Evolutionary conservation across 2,329 filamentous ascomycete genomes (phyloP).

Genomic region (Ophiosphaerella narmari): DNA sequence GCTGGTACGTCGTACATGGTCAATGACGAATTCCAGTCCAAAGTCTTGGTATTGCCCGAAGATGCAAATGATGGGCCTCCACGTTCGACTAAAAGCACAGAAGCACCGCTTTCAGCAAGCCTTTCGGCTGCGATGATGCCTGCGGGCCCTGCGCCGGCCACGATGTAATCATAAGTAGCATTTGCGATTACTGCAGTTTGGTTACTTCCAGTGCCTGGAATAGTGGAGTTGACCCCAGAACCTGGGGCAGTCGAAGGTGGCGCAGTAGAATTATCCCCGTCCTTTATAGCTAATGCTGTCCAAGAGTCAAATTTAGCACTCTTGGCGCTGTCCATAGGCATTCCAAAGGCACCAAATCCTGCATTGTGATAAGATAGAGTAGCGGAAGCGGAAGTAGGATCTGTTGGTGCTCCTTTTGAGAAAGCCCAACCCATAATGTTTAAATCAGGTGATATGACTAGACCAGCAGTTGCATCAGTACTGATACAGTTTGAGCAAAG

Average conservation of each 20-base stretch:
- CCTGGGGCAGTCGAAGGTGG: conserved; percentile 15
- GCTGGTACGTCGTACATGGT: conserved; percentile 47
- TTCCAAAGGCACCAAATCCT: conserved; percentile 41
- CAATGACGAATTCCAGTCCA: conserved; percentile 42
- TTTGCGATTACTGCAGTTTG: conserved; percentile 43
- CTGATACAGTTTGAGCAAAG: conserved; percentile 52
- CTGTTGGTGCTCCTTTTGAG: conserved; percentile 30
- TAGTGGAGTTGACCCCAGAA: conserved; percentile 31
- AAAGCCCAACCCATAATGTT: conserved; percentile 42
- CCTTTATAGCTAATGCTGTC: conserved; percentile 37
- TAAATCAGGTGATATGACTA: conserved; percentile 24
- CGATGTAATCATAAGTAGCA: conserved; percentile 63
- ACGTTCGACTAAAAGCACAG: conserved; percentile 61
- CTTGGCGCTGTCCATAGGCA: conserved; percentile 33
- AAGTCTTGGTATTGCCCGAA: conserved; percentile 33
- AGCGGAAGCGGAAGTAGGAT: conserved; percentile 25
- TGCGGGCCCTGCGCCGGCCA: conserved; percentile 64
- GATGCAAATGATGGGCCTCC: conserved; percentile 44
- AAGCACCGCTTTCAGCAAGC: conserved; percentile 66
- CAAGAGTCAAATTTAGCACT: conserved; percentile 40
- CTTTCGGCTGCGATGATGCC: conserved; percentile 63
- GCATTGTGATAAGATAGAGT: conserved; percentile 37
- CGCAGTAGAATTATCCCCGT: conserved; percentile 31
- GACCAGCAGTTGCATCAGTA: conserved; percentile 19
- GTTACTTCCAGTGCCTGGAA: conserved; percentile 30